Evolutionary conservation across 371 early-diverging fungal species (phyloP), one percentile per base, ranked within the genome.

Genomic region (Mycotypha africana): DNA sequence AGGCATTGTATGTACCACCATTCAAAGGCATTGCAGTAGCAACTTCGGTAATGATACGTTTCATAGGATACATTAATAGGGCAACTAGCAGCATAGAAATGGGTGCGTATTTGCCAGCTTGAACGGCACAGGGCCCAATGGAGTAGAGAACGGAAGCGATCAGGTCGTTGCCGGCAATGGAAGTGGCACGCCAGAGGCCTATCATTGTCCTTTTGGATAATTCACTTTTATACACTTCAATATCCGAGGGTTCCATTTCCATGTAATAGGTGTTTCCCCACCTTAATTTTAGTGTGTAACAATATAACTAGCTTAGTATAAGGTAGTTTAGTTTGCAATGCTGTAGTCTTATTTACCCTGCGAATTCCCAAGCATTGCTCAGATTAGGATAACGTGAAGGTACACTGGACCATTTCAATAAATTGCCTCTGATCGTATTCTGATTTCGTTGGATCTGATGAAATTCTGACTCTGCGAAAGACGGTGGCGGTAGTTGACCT

Each of bases 81-180:
- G 70, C 58, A 12, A 76, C 63, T 0, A 78, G 45, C 0, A 78
- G 46, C 49, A 79, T 65, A 19, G 70, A 70, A 25, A 82, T 58
- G 0, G 79, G 79, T 15, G 79, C 77, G 40, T 62, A 77, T 60
- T 68, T 65, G 16, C 78, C 79, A 6, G 80, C 62, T 19, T 65
- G 68, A 25, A 57, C 47, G 2, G 61, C 60, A 25, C 56, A 53
- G 1, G 76, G 62, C 0, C 78, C 82, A 28, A 77, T 52, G 0
- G 79, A 74, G 37, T 81, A 81, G 7, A 81, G 43, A 4, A 81
- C 73, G 21, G 71, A 68, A 8, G 70, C 71, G 26, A 75, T 60
- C 30, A 76, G 32, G 42, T 76, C 77, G 38, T 79, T 79, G 5
- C 74, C 79, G 15, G 79, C 67, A 62, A 79, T 75, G 1, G 76